Base-by-base conservation (phyloP, 2,329 filamentous ascomycete species). In the Alternaria sp. region DNA sequence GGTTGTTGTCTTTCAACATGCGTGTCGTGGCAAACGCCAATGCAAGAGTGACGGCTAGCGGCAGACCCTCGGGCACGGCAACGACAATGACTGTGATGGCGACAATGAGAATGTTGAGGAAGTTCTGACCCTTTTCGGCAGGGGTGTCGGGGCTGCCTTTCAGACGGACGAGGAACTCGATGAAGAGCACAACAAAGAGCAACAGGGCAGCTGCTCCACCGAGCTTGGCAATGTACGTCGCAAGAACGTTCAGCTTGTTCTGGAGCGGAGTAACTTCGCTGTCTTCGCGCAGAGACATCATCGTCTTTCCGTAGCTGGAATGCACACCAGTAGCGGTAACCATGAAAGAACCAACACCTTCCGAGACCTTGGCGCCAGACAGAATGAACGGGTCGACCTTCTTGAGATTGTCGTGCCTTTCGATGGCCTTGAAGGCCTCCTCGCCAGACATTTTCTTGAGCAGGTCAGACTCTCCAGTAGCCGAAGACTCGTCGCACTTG, bases 351-450 rank as follows among this genome's bases (percentile, higher is more conserved):
- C 92, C 92, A 8, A 92, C 85, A 56, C 92, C 92, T 70, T 93
- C 90, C 0, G 88, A 88, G 11, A 94, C 88, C 67, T 92, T 93
- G 3, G 90, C 90, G 46, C 92, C 94, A 30, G 93, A 97, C 68
- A 97, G 92, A 70, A 97, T 93, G 77, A 94, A 94, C 0, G 92
- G 92, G 68, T 94, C 92, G 63, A 90, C 81, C 71, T 93, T 93
- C 81, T 85, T 84, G 34, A 90, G 79, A 16, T 83, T 83, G 54
- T 89, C 83, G 60, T 87, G 83, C 49, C 86, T 87, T 63, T 89
- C 85, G 64, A 91, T 89, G 4, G 87, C 84, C 34, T 84, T 84
- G 74, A 85, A 89, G 20, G 92, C 91, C 25, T 91, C 89, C 28
- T 88, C 86, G 2, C 85, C 89, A 2, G 86, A 76, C 1, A 84